Percentiles rank a stretch among this genome's conserved stretches.
These are phyloP conservation scores for Stygiomarasmius scandens DNA, from an alignment of 1,284 basidiomycete species.

Conservation along the genomic window DNA sequence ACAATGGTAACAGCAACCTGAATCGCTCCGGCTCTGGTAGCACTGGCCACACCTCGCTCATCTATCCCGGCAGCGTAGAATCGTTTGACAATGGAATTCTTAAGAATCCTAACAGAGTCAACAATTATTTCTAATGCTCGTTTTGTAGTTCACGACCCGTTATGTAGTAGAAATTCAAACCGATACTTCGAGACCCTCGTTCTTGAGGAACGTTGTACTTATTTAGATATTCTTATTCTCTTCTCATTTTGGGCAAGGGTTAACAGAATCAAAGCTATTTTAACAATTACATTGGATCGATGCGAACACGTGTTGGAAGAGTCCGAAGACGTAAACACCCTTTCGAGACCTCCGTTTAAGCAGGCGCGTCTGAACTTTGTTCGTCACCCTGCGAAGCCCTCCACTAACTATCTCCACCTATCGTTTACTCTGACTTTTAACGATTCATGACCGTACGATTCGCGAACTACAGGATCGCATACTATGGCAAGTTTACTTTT, in stretches of 20 bases:
- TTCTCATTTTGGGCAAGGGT: not conserved
- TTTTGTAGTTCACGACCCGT: slow-evolving; percentile 16
- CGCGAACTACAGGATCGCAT: slow-evolving; percentile 50
- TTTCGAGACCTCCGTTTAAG: not conserved
- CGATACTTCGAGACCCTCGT: too few relatives aligned
- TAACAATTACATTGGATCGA: not conserved
- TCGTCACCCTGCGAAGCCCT: not conserved
- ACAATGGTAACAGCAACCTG: slow-evolving; percentile 3
- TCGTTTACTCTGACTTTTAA: not conserved
- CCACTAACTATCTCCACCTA: not conserved
- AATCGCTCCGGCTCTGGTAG: slow-evolving; percentile 21
- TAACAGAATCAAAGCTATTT: not conserved
- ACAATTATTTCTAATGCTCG: slow-evolving; percentile 6
- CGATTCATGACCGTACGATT: slow-evolving; percentile 58
- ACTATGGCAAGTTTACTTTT: slow-evolving; percentile 45
- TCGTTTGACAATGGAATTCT: slow-evolving; percentile 49
- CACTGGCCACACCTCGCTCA: slow-evolving; percentile 38
- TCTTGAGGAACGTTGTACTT: too few relatives aligned
- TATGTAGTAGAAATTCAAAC: slow-evolving; percentile 12
- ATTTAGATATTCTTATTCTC: too few relatives aligned
- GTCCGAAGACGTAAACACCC: not conserved
- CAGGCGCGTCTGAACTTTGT: not conserved
- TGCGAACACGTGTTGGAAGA: not conserved
- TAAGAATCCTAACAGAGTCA: slow-evolving; percentile 41
- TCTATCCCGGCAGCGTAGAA: slow-evolving; percentile 33